phyloP scores from a whole-genome alignment of 179 eudicot species.

The Silene coronaria region DNA sequence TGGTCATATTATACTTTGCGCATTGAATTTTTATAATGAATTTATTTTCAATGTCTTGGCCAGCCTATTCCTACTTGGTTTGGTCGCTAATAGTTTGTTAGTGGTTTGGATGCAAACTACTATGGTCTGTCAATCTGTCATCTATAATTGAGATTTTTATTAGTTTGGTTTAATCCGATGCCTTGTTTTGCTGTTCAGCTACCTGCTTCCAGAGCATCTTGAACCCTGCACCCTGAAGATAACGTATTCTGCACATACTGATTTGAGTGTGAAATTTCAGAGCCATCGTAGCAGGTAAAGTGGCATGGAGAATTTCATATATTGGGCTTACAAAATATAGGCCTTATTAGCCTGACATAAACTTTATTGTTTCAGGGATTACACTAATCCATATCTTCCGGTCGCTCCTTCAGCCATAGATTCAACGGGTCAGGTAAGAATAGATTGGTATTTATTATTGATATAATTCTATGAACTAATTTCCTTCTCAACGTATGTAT shows the following conservation, averaged over 20 bases:
- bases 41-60: neutral
- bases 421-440: slow-evolving; percentile 76
- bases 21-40: neutral
- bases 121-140: too few species aligned
- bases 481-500: neutral
- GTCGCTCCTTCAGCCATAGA: slow-evolving; percentile 96
- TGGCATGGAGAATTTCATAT: neutral
- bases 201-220: slow-evolving; percentile 79
- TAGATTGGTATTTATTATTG: neutral
- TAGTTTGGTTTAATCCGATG: slow-evolving; percentile 12
- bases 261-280: slow-evolving; percentile 91
- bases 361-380: slow-evolving; percentile 58
- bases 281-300: slow-evolving; percentile 90
- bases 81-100: too few species aligned
- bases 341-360: slow-evolving; percentile 9
- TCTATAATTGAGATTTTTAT: neutral
- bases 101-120: too few species aligned
- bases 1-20: neutral
- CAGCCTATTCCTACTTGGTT: too few species aligned
- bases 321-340: neutral
- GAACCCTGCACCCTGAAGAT: slow-evolving; percentile 77
- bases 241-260: slow-evolving; percentile 92
- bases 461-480: neutral
- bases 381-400: slow-evolving; percentile 88
- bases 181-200: slow-evolving; percentile 37